These are phyloP conservation scores for Sambucus nigra DNA, from an alignment of 129 eudicot genomes.

Conservation along the genomic window DNA sequence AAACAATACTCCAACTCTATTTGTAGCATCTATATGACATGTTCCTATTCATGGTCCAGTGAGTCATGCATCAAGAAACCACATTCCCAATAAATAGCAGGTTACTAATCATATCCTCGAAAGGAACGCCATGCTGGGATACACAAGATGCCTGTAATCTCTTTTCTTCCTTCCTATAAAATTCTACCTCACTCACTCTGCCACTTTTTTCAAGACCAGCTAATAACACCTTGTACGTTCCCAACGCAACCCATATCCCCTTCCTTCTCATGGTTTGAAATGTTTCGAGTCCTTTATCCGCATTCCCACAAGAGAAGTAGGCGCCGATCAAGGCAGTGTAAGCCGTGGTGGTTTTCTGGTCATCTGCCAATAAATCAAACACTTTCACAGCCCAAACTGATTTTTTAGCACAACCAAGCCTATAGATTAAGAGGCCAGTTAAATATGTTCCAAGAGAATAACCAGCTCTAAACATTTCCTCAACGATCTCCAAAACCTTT, in stretches of 20 bases:
- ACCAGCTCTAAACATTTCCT: slow-evolving; percentile 37
- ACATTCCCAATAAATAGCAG: slow-evolving; percentile 50
- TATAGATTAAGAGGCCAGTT: slow-evolving; percentile 55
- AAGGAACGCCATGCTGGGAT: slow-evolving; percentile 15
- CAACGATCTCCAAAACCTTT: slow-evolving; percentile 48
- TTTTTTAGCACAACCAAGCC: slow-evolving; percentile 58
- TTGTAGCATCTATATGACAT: too few relatives aligned
- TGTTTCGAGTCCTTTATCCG: slow-evolving; percentile 50
- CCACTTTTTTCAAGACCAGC: slow-evolving; percentile 76
- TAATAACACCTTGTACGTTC: slow-evolving; percentile 55
- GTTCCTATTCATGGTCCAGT: too few relatives aligned
- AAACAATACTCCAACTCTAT: too few relatives aligned
- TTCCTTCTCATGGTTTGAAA: slow-evolving; percentile 46
- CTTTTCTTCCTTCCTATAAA: slow-evolving; percentile 57
- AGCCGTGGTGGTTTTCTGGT: slow-evolving; percentile 46
- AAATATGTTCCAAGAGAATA: slow-evolving; percentile 48
- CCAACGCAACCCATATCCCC: slow-evolving; percentile 47
- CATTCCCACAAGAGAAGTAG: slow-evolving; percentile 51
- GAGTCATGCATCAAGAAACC: slow-evolving; percentile 12
- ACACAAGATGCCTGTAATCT: slow-evolving; percentile 22
- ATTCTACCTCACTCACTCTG: slow-evolving; percentile 27
- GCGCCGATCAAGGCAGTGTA: slow-evolving; percentile 73
- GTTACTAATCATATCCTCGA: slow-evolving; percentile 56
- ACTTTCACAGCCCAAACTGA: slow-evolving; percentile 39
- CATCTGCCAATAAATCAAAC: slow-evolving; percentile 49